Percentiles rank a stretch among this genome's conserved stretches.
These are phyloP conservation scores for Phytophthora sp. DNA, from an alignment of 352 stramenopile genomes.

Conservation along the genomic window DNA sequence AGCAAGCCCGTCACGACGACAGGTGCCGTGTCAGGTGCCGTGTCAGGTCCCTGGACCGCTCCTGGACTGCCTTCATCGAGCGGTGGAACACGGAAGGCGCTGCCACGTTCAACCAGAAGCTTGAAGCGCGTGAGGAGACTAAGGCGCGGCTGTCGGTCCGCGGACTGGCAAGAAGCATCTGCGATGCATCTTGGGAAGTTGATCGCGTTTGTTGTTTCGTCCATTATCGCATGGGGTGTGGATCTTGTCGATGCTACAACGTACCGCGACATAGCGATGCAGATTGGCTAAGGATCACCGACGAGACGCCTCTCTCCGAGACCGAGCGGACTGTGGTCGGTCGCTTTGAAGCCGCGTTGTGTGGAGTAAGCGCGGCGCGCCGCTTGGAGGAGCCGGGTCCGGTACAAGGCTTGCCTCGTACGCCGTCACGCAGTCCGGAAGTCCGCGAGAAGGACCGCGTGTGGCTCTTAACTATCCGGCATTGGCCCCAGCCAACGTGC, in stretches of 20 bases:
- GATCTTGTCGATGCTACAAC: neutral
- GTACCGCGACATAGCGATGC: neutral
- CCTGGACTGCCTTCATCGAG: neutral
- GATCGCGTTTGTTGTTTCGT: neutral
- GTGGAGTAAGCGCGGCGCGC: neutral
- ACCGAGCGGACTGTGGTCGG: neutral
- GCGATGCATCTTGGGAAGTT: neutral
- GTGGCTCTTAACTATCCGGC: constrained; percentile 5
- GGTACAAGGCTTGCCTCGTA: constrained; percentile 11
- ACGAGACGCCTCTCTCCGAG: neutral
- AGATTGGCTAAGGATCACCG: neutral
- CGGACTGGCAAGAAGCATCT: neutral
- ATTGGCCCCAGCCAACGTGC: constrained; percentile 13
- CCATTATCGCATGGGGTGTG: neutral
- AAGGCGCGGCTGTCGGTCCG: neutral
- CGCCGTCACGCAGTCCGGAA: constrained; percentile 7
- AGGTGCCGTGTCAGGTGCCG: neutral
- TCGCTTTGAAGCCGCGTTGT: neutral
- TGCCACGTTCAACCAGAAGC: neutral
- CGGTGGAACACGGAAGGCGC: neutral
- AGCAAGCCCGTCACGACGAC: neutral
- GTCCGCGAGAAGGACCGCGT: neutral
- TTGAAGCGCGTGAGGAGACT: neutral
- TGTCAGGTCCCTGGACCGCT: neutral
- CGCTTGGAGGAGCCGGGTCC: neutral